phyloP scores from a whole-genome alignment of 2,329 filamentous ascomycete genomes.

The Penicillium sp. region DNA sequence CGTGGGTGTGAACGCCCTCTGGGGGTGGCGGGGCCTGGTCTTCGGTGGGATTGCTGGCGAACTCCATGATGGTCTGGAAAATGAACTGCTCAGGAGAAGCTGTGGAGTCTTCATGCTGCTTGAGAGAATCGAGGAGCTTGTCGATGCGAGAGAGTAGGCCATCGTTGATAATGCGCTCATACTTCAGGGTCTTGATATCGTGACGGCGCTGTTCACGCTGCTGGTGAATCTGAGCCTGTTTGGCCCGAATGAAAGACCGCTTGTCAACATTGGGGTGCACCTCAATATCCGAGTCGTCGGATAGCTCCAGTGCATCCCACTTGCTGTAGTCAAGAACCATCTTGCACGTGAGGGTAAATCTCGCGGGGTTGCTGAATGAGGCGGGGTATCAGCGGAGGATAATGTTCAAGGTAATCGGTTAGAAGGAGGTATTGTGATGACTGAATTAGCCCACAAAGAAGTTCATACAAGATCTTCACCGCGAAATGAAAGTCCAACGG shows the following conservation, averaged over 20 bases:
- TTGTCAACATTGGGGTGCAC: slow-evolving; percentile 99
- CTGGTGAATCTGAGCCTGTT: slow-evolving; percentile 95
- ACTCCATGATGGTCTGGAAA: slow-evolving; percentile 88
- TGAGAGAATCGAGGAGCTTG: slow-evolving; percentile 74
- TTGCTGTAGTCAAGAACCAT: slow-evolving; percentile 70
- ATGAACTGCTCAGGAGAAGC: slow-evolving; percentile 78
- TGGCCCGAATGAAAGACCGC: slow-evolving; percentile 95
- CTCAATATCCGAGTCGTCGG: slow-evolving; percentile 96
- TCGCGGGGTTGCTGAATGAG: slow-evolving; percentile 16
- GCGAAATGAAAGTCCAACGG: background rate
- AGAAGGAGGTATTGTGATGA: background rate
- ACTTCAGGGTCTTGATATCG: slow-evolving; percentile 89
- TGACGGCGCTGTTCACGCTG: slow-evolving; percentile 83
- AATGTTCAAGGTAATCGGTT: background rate
- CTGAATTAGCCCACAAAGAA: background rate
- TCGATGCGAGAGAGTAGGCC: slow-evolving; percentile 85
- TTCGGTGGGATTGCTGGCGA: slow-evolving; percentile 70
- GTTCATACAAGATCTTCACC: background rate
- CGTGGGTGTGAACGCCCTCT: slow-evolving; percentile 76
- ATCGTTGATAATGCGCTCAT: slow-evolving; percentile 89
- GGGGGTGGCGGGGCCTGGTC: slow-evolving; percentile 79
- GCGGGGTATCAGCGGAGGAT: slow-evolving; percentile 29
- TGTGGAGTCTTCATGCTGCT: slow-evolving; percentile 72
- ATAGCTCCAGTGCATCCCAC: slow-evolving; percentile 87
- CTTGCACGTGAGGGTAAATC: slow-evolving; percentile 23